Evolutionary conservation across 495 filamentous ascomycete species (phyloP), one percentile per base, ranked within the genome.

Genomic region (Pseudomonodictys pantanalensis): DNA sequence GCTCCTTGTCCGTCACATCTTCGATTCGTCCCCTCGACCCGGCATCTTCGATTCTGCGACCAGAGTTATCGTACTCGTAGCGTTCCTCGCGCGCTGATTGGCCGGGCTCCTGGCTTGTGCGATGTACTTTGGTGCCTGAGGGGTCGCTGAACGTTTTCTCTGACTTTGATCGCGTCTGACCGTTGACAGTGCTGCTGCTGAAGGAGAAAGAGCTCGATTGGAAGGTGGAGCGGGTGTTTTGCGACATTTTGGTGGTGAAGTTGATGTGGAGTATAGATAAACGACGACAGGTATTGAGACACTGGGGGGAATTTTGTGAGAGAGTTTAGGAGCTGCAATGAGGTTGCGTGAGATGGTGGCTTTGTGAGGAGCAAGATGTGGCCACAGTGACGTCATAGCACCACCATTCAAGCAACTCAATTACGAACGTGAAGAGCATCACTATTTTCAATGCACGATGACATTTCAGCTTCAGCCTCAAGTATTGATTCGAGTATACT

Each of bases 1-100:
- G 24, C 28, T 58, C 55, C 57, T 28, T 54, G 28, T 62, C 59
- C 24, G 59, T 62, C 52, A 62, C 59, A 62, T 62, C 59, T 35
- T 62, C 59, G 38, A 62, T 56, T 25, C 58, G 52, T 33, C 44
- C 38, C 22, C 38, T 42, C 32, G 17, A 23, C 42, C 20, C 35
- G 8, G n/a, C 38, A 29, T 26, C 39, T 22, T 53, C 28, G n/a
- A 59, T 35, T 29, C 29, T 47, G 8, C 42, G 38, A 15, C 52
- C 53, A 5, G 15, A 15, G 15, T 15, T 33, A 52, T 57, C 59
- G 43, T 50, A 62, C 26, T 57, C 18, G 10, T 50, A n/a, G 23
- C 29, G 43, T 39, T 62, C 52, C 26, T 62, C 52, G 11, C 30
- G 43, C n/a, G 46, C 33, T 7, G 43, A 44, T 25, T 62, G 30